These are phyloP conservation scores for Psophocarpus tetragonolobus DNA, from an alignment of 306 rosid genomes.

Conservation along the genomic window DNA sequence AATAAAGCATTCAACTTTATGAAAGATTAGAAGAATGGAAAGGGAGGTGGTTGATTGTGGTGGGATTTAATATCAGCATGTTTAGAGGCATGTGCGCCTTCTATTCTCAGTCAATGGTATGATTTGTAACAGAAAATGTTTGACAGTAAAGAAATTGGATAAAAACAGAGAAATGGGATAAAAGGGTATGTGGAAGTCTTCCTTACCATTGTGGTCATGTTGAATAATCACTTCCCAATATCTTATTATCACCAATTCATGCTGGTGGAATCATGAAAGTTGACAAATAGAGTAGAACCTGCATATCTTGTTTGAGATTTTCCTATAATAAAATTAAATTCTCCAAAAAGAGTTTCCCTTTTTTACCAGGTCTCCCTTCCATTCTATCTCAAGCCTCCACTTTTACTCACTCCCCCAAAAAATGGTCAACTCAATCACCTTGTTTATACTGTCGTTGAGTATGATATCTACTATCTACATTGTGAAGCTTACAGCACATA, in stretches of 20 bases:
- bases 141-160: constrained; percentile 42
- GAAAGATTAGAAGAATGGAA: constrained; percentile 31
- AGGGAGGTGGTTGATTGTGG: constrained; percentile 41
- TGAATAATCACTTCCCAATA: constrained; percentile 74
- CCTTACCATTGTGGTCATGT: constrained; percentile 54
- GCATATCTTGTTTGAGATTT: constrained; percentile 33
- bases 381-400: constrained; percentile 36
- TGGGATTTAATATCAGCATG: constrained; percentile 45
- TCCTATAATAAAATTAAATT: constrained; percentile 36
- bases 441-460: constrained; percentile 37
- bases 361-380: constrained; percentile 41
- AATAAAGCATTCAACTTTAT: constrained; percentile 13
- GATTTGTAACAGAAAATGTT: constrained; percentile 49
- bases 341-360: constrained; percentile 25
- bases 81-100: constrained; percentile 47
- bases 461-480: constrained; percentile 37
- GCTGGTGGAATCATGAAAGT: constrained; percentile 79
- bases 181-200: no score
- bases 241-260: constrained; percentile 70
- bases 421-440: constrained; percentile 44
- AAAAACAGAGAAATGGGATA: constrained; percentile 23
- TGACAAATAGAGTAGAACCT: constrained; percentile 59
- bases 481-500: no score
- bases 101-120: constrained; percentile 61
- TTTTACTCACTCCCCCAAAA: no score